phyloP scores from a whole-genome alignment of 1,284 basidiomycete species.

The Melampsora americana region DNA sequence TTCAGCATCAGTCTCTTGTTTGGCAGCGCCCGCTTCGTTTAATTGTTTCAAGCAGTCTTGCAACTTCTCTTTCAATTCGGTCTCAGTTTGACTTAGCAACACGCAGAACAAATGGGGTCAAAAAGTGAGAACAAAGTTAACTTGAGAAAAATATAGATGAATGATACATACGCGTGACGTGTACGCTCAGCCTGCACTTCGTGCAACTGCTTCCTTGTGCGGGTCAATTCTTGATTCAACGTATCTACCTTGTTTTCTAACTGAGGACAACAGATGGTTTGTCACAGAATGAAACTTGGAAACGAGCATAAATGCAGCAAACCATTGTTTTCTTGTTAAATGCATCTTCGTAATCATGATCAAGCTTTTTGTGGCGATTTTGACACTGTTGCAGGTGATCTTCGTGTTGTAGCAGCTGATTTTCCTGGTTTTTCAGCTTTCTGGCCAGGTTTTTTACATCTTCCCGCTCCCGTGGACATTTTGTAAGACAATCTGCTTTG shows the following conservation, averaged over 20 bases:
- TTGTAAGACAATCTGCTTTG: constrained; percentile 70
- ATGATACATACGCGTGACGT: constrained; percentile 63
- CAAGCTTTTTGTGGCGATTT: constrained; percentile 30
- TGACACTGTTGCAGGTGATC: constrained; percentile 36
- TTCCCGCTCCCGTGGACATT: constrained; percentile 82
- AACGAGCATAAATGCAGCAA: background rate
- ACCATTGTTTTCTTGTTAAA: constrained; percentile 37
- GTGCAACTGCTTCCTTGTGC: constrained; percentile 68
- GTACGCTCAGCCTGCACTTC: constrained; percentile 71
- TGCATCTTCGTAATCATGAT: constrained; percentile 32
- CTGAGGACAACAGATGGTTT: constrained; percentile 11
- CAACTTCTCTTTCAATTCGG: constrained; percentile 85
- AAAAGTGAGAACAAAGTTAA: background rate
- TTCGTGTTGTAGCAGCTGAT: constrained; percentile 30
- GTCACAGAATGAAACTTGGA: background rate
- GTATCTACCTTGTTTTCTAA: constrained; percentile 49
- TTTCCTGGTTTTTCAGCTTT: constrained; percentile 17
- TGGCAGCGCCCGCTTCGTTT: constrained; percentile 79
- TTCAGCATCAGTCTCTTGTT: constrained; percentile 79
- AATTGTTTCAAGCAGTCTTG: constrained; percentile 77
- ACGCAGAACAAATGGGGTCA: background rate
- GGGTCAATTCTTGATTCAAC: constrained; percentile 62
- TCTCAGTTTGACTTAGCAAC: constrained; percentile 70
- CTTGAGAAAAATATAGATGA: background rate
- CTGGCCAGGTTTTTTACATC: constrained; percentile 74